Conservation (phyloP, 1,284 basidiomycete genomes). For the Ceratobasidium sp. region DNA sequence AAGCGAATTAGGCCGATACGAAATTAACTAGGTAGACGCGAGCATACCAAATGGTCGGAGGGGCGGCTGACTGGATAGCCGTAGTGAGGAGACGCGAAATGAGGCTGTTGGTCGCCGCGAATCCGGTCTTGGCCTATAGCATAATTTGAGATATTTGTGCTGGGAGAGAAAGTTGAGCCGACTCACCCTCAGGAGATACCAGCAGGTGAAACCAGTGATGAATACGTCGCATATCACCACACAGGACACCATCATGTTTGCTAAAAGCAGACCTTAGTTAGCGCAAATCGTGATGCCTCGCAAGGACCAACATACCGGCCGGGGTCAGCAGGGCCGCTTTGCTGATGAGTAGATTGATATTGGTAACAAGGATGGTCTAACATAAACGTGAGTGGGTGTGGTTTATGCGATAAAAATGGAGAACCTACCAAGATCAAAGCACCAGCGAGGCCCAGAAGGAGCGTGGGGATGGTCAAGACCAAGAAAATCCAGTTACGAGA, state of each 20-base stretch:
- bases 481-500: constrained; percentile 39
- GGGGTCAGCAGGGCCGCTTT: background rate
- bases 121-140: constrained; percentile 38
- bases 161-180: background rate
- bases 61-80: constrained; percentile 29
- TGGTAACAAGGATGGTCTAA: constrained; percentile 18
- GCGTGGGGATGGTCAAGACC: constrained; percentile 25
- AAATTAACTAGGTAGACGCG: background rate
- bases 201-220: constrained; percentile 34
- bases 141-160: background rate
- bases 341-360: background rate
- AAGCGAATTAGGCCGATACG: background rate
- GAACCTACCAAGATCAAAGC: constrained; percentile 12
- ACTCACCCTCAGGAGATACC: constrained; percentile 29
- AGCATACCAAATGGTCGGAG: constrained; percentile 38
- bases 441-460: constrained; percentile 29
- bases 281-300: background rate
- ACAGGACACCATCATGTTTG: constrained; percentile 35
- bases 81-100: constrained; percentile 21
- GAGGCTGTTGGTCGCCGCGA: constrained; percentile 34
- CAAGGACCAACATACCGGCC: constrained; percentile 4
- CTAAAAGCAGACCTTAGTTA: background rate
- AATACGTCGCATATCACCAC: constrained; percentile 38
- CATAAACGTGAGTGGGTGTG: background rate
- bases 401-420: background rate